phyloP scores from a whole-genome alignment of 106 monocot species.

The Platanthera guangdongensis region DNA sequence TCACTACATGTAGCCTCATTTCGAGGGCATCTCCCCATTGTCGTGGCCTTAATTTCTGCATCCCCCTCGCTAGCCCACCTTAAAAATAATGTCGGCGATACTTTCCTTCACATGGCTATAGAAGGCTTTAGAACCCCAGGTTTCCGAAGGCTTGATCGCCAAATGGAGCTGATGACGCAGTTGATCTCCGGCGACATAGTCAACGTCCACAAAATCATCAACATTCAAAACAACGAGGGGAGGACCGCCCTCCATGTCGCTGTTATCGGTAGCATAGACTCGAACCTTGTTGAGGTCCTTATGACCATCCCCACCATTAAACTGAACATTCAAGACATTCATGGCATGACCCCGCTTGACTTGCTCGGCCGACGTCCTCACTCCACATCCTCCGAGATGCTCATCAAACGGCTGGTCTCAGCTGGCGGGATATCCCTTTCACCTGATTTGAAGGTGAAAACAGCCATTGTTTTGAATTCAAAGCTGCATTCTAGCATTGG shows the following conservation, averaged over 20 bases:
- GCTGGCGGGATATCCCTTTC: slow-evolving; percentile 54
- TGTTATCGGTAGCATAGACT: slow-evolving; percentile 40
- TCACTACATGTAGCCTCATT: slow-evolving; percentile 70
- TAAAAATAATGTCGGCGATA: slow-evolving; percentile 56
- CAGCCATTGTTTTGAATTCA: slow-evolving; percentile 30
- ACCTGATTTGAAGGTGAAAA: slow-evolving; percentile 19
- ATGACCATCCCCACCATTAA: slow-evolving; percentile 41
- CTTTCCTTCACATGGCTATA: slow-evolving; percentile 72
- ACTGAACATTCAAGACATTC: slow-evolving; percentile 44
- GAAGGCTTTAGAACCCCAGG: slow-evolving; percentile 65
- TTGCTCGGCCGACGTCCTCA: slow-evolving; percentile 40
- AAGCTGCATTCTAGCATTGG: slow-evolving; percentile 36
- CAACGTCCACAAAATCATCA: slow-evolving; percentile 40
- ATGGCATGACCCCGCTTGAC: slow-evolving; percentile 71
- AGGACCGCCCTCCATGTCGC: slow-evolving; percentile 68
- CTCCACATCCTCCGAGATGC: slow-evolving; percentile 46
- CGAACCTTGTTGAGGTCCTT: slow-evolving; percentile 47
- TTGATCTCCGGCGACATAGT: slow-evolving; percentile 27
- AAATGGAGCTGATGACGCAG: slow-evolving; percentile 64
- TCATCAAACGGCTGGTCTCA: slow-evolving; percentile 54
- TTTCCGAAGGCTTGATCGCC: slow-evolving; percentile 67
- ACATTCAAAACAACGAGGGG: slow-evolving; percentile 52
- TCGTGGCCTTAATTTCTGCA: slow-evolving; percentile 42
- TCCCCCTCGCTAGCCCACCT: slow-evolving; percentile 27
- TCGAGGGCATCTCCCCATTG: slow-evolving; percentile 43